Evolutionary conservation across 1,284 basidiomycete species (phyloP), one percentile per base, ranked within the genome.

Genomic region (Ustilago shanxiensis): DNA sequence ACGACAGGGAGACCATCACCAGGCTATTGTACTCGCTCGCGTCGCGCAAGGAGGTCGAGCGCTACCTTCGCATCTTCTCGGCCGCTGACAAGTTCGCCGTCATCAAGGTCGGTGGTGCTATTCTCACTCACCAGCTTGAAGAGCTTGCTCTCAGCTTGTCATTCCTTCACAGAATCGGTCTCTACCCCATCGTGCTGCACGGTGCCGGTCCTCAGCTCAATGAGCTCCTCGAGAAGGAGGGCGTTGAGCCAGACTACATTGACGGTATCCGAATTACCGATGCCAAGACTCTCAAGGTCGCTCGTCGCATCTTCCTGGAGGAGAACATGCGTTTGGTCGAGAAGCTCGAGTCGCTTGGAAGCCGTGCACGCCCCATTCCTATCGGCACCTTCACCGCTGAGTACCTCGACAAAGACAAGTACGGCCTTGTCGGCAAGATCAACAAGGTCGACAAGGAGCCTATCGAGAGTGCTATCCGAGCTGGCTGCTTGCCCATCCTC

Each of bases 251-350:
- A 35, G 84, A 86, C 77, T 86, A 86, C 75, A 83, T 80, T 22
- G 84, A 86, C 58, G 84, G 84, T 44, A 86, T 86, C 53, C 83
- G 84, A n/a, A 86, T 86, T 73, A 86, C 84, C 56, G 84, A 86
- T 51, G 81, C 84, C 29, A 77, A 80, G 65, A 86, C 84, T 28
- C 83, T 86, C 54, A 79, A 82, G 54, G 84, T 86, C 47, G 84
- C 84, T 26, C 83, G 84, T 29, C 74, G 79, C 52, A 83, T 85
- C 58, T 86, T 86, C 77, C 79, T 85, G 50, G 84, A 86, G 71
- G 84, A 86, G 73, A 86, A 86, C 79, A 76, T 76, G 66, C 68
- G 71, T 49, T 77, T 86, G 31, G 84, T 86, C 18, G 84, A 85
- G 66, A 85, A 84, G 77, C 84, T 86, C 73, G 84, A 86, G 76